These are phyloP conservation scores for Sonneratia alba DNA, from an alignment of 345 rosid species.

Conservation along the genomic window DNA sequence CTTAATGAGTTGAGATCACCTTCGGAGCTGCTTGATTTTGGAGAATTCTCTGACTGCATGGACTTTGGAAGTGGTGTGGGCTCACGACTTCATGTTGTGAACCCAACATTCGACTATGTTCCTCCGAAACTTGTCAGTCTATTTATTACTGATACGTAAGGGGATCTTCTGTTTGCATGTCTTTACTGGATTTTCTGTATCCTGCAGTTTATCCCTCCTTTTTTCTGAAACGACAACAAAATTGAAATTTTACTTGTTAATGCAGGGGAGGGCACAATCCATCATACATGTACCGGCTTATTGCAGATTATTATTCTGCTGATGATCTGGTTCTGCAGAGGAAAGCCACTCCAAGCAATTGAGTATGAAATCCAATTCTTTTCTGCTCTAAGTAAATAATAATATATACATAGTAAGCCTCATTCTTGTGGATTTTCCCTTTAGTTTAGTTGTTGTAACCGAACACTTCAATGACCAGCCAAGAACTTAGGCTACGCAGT, in stretches of 20 bases:
- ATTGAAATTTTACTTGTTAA: slow-evolving; percentile 5
- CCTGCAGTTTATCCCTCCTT: background rate
- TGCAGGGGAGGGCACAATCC: slow-evolving; percentile 98
- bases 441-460: no score
- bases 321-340: slow-evolving; percentile 79
- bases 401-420: background rate
- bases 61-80: slow-evolving; percentile 63
- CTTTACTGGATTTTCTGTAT: background rate
- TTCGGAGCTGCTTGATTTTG: slow-evolving; percentile 87
- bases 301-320: slow-evolving; percentile 94
- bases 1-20: slow-evolving; percentile 95
- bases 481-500: no score
- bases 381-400: slow-evolving; percentile 8
- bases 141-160: slow-evolving; percentile 92
- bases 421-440: background rate
- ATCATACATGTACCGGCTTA: slow-evolving; percentile 91
- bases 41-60: slow-evolving; percentile 95
- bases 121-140: slow-evolving; percentile 96
- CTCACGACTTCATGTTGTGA: slow-evolving; percentile 81
- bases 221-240: background rate
- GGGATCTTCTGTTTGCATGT: background rate
- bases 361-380: slow-evolving; percentile 6
- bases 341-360: slow-evolving; percentile 29
- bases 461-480: no score
- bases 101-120: slow-evolving; percentile 90